Conservation (phyloP, 2,329 filamentous ascomycete genomes). For the Xylariaceae sp. region DNA sequence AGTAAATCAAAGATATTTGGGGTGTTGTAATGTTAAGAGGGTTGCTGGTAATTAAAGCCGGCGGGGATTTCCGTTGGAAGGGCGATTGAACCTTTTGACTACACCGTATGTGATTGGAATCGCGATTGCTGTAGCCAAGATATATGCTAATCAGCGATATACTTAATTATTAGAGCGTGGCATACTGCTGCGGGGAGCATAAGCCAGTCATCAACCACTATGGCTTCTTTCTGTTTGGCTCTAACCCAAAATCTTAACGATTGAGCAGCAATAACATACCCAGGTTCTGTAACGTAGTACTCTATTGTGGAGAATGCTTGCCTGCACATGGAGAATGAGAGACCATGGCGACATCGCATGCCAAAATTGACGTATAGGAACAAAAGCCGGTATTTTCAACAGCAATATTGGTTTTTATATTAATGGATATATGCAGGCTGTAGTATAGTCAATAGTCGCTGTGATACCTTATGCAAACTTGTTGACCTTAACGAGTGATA, state of each 20-base stretch:
- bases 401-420: too few relatives aligned
- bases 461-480: too few relatives aligned
- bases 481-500: too few relatives aligned
- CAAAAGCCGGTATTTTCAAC: too few relatives aligned
- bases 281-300: conserved; percentile 12
- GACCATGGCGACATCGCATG: neutral
- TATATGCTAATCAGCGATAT: too few relatives aligned
- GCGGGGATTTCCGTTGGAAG: conserved; percentile 6
- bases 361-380: too few relatives aligned
- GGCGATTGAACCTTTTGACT: conserved; percentile 16
- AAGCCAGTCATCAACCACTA: conserved; percentile 33
- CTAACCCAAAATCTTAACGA: conserved; percentile 28
- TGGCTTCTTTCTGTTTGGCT: conserved; percentile 18
- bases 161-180: too few relatives aligned
- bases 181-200: conserved; percentile 32
- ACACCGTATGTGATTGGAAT: conserved; percentile 19
- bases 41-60: conserved; percentile 3
- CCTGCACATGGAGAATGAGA: neutral
- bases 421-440: too few relatives aligned
- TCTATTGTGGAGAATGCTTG: too few relatives aligned
- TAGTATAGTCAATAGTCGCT: too few relatives aligned
- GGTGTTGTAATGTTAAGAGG: conserved; percentile 1
- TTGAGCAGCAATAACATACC: conserved; percentile 25
- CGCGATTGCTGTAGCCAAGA: conserved; percentile 23
- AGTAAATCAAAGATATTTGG: conserved; percentile 21